These are phyloP conservation scores for Coemansia sp. DNA, from an alignment of 192 early-diverging fungal genomes.

Conservation along the genomic window DNA sequence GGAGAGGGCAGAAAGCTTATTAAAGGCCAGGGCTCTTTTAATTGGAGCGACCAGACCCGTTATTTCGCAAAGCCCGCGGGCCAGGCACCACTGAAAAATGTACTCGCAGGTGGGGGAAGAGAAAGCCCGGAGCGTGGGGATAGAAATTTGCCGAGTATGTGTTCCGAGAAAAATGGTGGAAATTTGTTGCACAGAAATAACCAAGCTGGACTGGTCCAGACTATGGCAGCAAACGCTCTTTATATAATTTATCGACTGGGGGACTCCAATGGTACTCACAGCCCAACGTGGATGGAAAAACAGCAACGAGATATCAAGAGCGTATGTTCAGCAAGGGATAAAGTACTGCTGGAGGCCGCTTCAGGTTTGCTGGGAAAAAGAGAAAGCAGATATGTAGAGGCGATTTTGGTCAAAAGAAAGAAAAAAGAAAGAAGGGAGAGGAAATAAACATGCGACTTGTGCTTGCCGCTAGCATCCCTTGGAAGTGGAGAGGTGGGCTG, in stretches of 20 bases:
- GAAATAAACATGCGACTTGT: conserved; percentile 15
- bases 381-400: background rate
- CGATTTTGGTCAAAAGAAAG: conserved; percentile 2
- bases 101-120: background rate
- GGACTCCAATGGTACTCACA: background rate
- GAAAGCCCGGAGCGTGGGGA: background rate
- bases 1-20: conserved; percentile 1
- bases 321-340: background rate
- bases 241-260: background rate
- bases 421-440: conserved; percentile 3
- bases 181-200: background rate
- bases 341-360: background rate
- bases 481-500: background rate
- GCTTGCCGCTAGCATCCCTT: background rate
- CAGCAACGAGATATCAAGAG: background rate
- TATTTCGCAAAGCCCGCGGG: conserved; percentile 12
- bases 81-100: conserved; percentile 5
- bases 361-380: conserved; percentile 2
- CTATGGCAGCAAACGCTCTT: background rate
- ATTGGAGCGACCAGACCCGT: conserved; percentile 15
- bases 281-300: background rate
- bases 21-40: conserved; percentile 5
- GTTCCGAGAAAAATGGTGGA: background rate
- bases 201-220: background rate
- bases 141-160: conserved; percentile 1